Evolutionary conservation across 305 asterid species (phyloP), one percentile per base, ranked within the genome.

Genomic region (Withania somnifera): DNA sequence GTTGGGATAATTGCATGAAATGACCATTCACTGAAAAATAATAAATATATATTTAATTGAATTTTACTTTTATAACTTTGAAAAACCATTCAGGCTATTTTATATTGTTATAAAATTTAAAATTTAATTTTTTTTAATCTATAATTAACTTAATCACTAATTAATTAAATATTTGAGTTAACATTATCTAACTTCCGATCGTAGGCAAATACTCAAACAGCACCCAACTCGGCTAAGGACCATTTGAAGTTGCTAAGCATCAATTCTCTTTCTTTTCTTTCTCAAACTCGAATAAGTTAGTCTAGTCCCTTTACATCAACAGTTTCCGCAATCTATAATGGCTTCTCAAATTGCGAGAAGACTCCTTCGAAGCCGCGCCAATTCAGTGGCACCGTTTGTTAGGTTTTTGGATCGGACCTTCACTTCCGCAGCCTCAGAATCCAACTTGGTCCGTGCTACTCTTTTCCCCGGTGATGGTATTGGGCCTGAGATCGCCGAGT

Each of bases 401-500:
- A 61, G 42, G 42, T 61, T 28, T 58, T 47, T 88, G 40, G 84
- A 83, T 86, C 93, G 97, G 80, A 87, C 86, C 40, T 86, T 90
- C 81, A 88, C 88, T 0, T 88, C 95, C 77, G 30, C 80, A 63
- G 40, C 40, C 6, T 54, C 81, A 3, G 88, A 86, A 3, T 90
- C 97, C 64, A 87, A 87, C 82, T 87, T 91, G 90, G 93, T 95
- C 89, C 95, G 93, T 47, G 98, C 98, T 84, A 95, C 99, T 63
- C 95, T 95, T 86, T 95, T 95, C 82, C 99, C 99, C 19, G 99
- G 99, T 7, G 99, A 95, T 26, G 99, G 99, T 19, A 95, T 95
- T 85, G 99, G 99, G 32, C 99, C 99, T 83, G 99, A 95, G 87
- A 95, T 95, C 83, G 97, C 99, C 40, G 91, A 91, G 45, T 90